Percentiles rank a stretch among this genome's conserved stretches.
These are phyloP conservation scores for Blastobotrys ciferrii DNA, from an alignment of 1,139 yeast genomes.

Conservation along the genomic window DNA sequence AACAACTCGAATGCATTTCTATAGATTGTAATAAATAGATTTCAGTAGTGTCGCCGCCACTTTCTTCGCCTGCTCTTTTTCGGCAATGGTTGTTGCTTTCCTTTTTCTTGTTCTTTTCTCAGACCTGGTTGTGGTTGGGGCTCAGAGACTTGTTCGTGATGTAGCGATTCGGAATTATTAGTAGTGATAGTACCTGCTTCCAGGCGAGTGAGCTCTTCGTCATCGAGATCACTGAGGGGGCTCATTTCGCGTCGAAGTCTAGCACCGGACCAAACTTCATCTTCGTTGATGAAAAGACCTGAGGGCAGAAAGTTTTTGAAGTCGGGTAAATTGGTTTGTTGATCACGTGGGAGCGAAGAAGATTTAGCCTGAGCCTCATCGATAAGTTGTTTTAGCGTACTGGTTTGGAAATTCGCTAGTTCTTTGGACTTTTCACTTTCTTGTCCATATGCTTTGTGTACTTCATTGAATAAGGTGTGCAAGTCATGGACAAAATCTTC, in stretches of 20 bases:
- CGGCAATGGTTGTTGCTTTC: neutral
- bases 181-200: no score
- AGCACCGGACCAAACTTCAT: slow-evolving; percentile 22
- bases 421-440: neutral
- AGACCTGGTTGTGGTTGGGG: no score
- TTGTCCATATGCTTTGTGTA: neutral
- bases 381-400: neutral
- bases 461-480: neutral
- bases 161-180: no score
- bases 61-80: no score
- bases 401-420: neutral
- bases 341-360: neutral
- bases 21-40: no score
- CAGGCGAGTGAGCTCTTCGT: slow-evolving; percentile 18
- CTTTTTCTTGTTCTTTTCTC: slow-evolving; percentile 9
- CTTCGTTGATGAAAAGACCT: slow-evolving; percentile 20
- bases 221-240: slow-evolving; percentile 24
- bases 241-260: slow-evolving; percentile 23
- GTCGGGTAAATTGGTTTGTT: neutral
- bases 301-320: slow-evolving; percentile 17
- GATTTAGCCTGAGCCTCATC: neutral
- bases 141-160: no score
- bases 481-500: neutral
- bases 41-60: no score
- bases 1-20: no score